Base-by-base conservation (phyloP, 2,329 filamentous ascomycete species). In the Sclerotinia minor region DNA sequence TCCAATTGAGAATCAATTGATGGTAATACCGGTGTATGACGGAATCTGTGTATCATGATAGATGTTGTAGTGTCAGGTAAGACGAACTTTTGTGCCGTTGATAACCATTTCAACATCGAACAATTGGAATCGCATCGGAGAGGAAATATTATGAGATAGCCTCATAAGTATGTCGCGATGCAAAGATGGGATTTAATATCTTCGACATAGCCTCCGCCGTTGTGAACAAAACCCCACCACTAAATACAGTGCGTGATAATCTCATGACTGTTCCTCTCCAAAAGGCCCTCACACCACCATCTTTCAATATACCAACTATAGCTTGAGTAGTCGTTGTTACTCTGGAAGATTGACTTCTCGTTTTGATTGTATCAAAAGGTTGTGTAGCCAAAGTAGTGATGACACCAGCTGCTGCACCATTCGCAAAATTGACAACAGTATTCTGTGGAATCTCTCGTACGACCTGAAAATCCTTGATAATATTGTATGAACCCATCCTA, bases 251-350 rank as follows among this genome's bases (percentile, higher is more conserved):
- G 69, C 88, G 77, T 0, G 87, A 87, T 32, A 91, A 74, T 67
- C 89, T 81, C 88, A 91, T 90, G 0, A 86, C 85, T 45, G 87
- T 90, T 0, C 88, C 88, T 68, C 83, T 85, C 88, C 88, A 91
- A 69, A 90, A 86, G 0, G 84, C 87, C 50, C 79, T 81, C 2
- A 89, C 71, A 0, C 88, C 88, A 70, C 84, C 83, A 71, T 89
- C 86, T 0, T 78, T 75, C 64, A 86, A 75, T 5, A 90, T 80
- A 64, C 81, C 83, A 63, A 77, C 79, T 3, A 87, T 79, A 0
- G 87, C 87, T 69, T 89, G 85, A 0, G 79, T 76, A 2, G 86
- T 87, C 1, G 82, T 84, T 2, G 84, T 83, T 5, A 85, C 87
- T 29, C 81, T 79, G 0, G 86, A 85, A 61, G 83, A 85, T 75